Evolutionary conservation across 306 rosid genomes (phyloP), one percentile per base, ranked within the genome.

Genomic region (Purshia tridentata): DNA sequence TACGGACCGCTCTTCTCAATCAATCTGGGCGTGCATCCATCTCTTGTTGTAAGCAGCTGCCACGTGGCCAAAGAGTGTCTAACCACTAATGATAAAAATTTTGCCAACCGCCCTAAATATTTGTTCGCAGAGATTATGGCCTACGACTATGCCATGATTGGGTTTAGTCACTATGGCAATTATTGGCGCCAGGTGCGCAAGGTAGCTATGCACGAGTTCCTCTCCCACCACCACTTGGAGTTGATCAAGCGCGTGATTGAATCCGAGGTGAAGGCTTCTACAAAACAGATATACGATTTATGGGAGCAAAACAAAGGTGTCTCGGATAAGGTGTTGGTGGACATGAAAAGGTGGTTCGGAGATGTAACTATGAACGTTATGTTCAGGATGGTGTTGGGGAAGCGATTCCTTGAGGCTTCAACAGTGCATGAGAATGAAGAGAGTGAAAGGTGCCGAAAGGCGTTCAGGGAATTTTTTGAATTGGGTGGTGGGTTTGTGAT

Each of bases 121-220:
- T 6, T 66, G n/a, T 76, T 77, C 7, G 2, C 29, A 4, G 69
- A 77, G 1, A 6, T 63, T 12, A 5, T 84, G 58, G 69, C 70
- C 50, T 80, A 84, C 69, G 48, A 78, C 70, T 40, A 73, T 9
- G 85, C 85, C 71, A 42, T 84, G 76, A 18, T 84, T 4, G 83
- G 72, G 18, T 16, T 56, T 2, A n/a, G 46, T 22, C 66, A 73
- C 0, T 22, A 72, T 8, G 81, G 81, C 7, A 45, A 83, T 1
- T 72, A 66, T 49, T 75, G 85, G 83, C 81, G 81, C n/a, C 51
- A 84, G 4, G 22, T 78, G 0, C 73, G 88, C 18, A 81, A 75
- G 51, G 44, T 78, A 4, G 48, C 57, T 4, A 75, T 57, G 3
- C 51, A 54, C 0, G 70, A 81, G 54, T 16, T 71, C 10, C 81